These are phyloP conservation scores for Backusella sp. DNA, from an alignment of 192 early-diverging fungal species.

Conservation along the genomic window DNA sequence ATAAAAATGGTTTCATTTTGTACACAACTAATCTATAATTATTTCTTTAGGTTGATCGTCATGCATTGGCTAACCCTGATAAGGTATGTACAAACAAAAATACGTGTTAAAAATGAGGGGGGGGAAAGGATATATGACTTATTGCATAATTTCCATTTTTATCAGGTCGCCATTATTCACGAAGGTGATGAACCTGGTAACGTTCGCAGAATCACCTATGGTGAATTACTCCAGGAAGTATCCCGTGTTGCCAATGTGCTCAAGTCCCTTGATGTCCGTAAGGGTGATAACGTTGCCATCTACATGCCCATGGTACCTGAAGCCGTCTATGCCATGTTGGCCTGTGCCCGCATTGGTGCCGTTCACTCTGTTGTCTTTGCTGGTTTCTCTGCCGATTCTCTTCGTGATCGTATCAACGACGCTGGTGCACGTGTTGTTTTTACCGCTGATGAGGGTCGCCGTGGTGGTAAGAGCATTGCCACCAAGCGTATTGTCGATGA, in stretches of 20 bases:
- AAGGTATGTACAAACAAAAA: conserved; percentile 37
- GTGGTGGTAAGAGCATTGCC: conserved; percentile 85
- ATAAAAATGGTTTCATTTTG: neutral
- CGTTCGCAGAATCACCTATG: conserved; percentile 78
- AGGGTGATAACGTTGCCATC: conserved; percentile 94
- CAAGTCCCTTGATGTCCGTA: conserved; percentile 76
- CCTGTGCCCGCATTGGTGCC: conserved; percentile 90
- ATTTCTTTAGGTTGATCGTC: conserved; percentile 67
- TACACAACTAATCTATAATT: neutral
- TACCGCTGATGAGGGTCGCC: conserved; percentile 92
- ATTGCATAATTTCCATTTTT: conserved; percentile 9
- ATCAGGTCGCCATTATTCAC: conserved; percentile 36
- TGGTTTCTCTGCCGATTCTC: conserved; percentile 90
- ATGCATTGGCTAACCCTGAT: conserved; percentile 75
- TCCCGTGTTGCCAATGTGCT: conserved; percentile 85
- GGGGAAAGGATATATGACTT: neutral
- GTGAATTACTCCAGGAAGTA: conserved; percentile 80
- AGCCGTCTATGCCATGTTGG: conserved; percentile 89
- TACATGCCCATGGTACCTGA: conserved; percentile 99
- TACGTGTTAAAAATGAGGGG: neutral
- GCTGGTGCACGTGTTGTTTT: conserved; percentile 79
- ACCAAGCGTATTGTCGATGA: conserved; percentile 95
- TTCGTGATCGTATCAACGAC: conserved; percentile 90
- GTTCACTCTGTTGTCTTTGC: conserved; percentile 97
- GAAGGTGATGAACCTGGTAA: conserved; percentile 89